phyloP scores from a whole-genome alignment of 768 basidiomycete species.

The Mycena indigotica region DNA sequence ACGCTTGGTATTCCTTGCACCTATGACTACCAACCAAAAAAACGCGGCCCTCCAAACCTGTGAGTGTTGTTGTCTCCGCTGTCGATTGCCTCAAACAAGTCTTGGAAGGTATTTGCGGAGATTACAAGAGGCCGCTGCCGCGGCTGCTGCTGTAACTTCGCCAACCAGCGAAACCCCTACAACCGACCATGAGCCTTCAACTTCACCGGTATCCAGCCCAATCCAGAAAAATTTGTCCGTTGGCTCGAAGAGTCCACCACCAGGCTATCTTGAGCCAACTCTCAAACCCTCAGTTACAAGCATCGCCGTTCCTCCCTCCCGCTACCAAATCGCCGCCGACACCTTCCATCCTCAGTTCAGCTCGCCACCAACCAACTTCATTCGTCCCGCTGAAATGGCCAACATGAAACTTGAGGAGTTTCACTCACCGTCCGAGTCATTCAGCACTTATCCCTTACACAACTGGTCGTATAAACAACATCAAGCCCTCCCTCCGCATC shows the following conservation, averaged over 20 bases:
- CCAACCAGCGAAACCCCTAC: conserved; percentile 35
- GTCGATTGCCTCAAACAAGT: conserved; percentile 8
- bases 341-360: conserved; percentile 60
- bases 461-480: conserved; percentile 76
- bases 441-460: conserved; percentile 65
- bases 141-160: conserved; percentile 39
- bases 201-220: conserved; percentile 56
- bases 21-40: conserved; percentile 93
- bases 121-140: conserved; percentile 75
- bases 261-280: conserved; percentile 56
- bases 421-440: conserved; percentile 52
- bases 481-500: conserved; percentile 45
- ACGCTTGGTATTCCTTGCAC: conserved; percentile 83
- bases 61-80: conserved; percentile 43
- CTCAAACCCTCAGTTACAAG: conserved; percentile 43
- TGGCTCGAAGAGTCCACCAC: conserved; percentile 45
- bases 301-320: conserved; percentile 60
- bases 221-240: conserved; percentile 48
- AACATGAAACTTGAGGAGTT: conserved; percentile 44
- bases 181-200: conserved; percentile 39
- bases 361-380: conserved; percentile 31
- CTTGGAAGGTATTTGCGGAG: conserved; percentile 75
- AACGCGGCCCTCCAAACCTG: conserved; percentile 91
- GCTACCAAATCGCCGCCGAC: conserved; percentile 72
- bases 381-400: conserved; percentile 22